Evolutionary conservation across 2,329 filamentous ascomycete species (phyloP), one percentile per base, ranked within the genome.

Genomic region (Aureobasidium melanogenum): DNA sequence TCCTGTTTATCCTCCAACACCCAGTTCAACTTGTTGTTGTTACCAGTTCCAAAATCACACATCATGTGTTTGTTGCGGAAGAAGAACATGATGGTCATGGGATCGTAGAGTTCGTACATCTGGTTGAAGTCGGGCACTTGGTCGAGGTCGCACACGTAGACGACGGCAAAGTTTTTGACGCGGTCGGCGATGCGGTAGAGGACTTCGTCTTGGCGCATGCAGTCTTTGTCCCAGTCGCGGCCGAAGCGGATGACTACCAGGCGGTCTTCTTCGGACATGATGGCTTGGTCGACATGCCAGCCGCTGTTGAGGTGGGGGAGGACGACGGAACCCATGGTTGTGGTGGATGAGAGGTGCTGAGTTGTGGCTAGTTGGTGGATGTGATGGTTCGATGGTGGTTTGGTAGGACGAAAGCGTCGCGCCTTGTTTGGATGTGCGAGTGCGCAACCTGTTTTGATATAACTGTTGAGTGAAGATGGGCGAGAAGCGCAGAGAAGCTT

Each of bases 1-100:
- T 99, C 94, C 75, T 97, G 93, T 78, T 99, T 97, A 72, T 99
- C 93, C 76, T 97, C 92, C 58, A 96, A 80, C 51, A 96, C 90
- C 87, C 91, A 96, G 73, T 97, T 97, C 67, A 97, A 80, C 75
- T 97, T 97, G 75, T 99, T 99, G 76, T 99, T 99, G 78, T 99
- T 96, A 66, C 94, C 94, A 1, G 94, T 99, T 50, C 93, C 93
- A 68, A 97, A 91, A 83, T 97, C 93, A 74, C 89, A 91, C 89
- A 95, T 96, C 85, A 97, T 97, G 77, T 97, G 91, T 75, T 99
- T 99, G 74, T 99, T 99, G 64, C 93, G 85, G 80, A 92, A 96
- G 82, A 96, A 96, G 80, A 90, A 96, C 89, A 97, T 97, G 75
- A 97, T 86, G 3, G 94, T 96, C 77, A 92, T 90, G 0, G 91